Evolutionary conservation across 176 grass and related monocot species (phyloP).

Genomic region (Rhipidocladum racemiflorum): DNA sequence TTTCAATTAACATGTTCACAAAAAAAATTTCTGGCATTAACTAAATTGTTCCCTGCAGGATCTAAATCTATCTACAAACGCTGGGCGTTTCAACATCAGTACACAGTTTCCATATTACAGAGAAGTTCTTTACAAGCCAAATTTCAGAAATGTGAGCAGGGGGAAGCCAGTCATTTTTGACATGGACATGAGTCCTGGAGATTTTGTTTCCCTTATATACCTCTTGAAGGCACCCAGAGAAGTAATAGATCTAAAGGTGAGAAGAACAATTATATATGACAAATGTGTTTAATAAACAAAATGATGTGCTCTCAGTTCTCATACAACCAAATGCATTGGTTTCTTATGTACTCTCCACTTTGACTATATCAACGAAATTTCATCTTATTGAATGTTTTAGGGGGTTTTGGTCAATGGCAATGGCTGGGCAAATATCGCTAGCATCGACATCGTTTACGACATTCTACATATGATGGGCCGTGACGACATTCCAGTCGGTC

Average conservation of each 20-base stretch:
- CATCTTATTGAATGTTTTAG: constrained; percentile 31
- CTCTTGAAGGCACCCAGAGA: constrained; percentile 74
- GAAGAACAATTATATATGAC: neutral
- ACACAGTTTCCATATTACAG: constrained; percentile 76
- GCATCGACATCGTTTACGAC: constrained; percentile 83
- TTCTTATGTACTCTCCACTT: neutral
- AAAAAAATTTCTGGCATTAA: neutral
- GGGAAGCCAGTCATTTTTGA: constrained; percentile 73
- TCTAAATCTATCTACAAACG: constrained; percentile 48
- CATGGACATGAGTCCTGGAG: constrained; percentile 97
- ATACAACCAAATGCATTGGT: neutral
- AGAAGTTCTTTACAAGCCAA: constrained; percentile 56
- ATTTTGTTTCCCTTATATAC: constrained; percentile 85
- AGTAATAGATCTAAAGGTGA: constrained; percentile 71
- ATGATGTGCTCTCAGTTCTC: neutral
- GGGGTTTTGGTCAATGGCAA: constrained; percentile 67
- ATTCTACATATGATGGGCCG: constrained; percentile 97
- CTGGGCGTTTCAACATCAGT: constrained; percentile 64
- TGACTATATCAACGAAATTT: neutral
- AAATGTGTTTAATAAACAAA: constrained; percentile 7
- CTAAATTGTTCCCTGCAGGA: constrained; percentile 43
- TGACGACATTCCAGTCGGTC: constrained; percentile 77
- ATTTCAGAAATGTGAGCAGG: constrained; percentile 38
- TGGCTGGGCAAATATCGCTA: constrained; percentile 77
- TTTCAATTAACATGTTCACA: neutral